Conservation (phyloP, 2,329 filamentous ascomycete species). For the Cryphonectria carpinicola region DNA sequence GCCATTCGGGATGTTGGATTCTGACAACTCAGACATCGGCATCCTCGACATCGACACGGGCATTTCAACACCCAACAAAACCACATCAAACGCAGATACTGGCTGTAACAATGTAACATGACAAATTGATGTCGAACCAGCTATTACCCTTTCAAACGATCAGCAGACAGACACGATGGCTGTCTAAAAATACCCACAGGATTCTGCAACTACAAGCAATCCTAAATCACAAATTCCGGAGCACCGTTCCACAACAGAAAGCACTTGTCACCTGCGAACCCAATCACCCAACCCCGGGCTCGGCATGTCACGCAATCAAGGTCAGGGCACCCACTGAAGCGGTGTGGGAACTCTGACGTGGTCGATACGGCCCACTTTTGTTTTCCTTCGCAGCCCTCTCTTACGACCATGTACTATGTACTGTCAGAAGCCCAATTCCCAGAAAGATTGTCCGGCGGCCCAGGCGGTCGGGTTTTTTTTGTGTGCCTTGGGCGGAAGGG, state of each 20-base stretch:
- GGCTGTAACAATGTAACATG: not conserved
- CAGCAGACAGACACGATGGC: not conserved
- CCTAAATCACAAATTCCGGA: not conserved
- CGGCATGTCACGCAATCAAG: not conserved
- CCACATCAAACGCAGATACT: too few species aligned
- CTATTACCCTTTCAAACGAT: not conserved
- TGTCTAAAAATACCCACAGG: conserved; percentile 4
- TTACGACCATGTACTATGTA: not conserved
- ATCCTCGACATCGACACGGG: too few species aligned
- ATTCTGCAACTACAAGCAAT: not conserved
- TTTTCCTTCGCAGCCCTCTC: not conserved
- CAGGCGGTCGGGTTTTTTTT: not conserved
- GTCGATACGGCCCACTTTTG: conserved; percentile 9
- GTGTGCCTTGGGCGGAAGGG: not conserved
- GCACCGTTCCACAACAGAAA: not conserved
- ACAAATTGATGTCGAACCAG: not conserved
- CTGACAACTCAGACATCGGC: too few species aligned
- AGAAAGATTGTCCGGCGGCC: not conserved
- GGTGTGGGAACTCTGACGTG: conserved; percentile 17
- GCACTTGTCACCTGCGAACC: conserved; percentile 5
- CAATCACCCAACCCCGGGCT: not conserved
- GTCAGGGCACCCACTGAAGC: conserved; percentile 11
- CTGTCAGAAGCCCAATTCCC: not conserved
- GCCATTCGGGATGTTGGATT: too few species aligned
- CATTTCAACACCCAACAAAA: too few species aligned